phyloP scores from a whole-genome alignment of 2,329 filamentous ascomycete genomes.

The Nothomitra cinnamomea region DNA sequence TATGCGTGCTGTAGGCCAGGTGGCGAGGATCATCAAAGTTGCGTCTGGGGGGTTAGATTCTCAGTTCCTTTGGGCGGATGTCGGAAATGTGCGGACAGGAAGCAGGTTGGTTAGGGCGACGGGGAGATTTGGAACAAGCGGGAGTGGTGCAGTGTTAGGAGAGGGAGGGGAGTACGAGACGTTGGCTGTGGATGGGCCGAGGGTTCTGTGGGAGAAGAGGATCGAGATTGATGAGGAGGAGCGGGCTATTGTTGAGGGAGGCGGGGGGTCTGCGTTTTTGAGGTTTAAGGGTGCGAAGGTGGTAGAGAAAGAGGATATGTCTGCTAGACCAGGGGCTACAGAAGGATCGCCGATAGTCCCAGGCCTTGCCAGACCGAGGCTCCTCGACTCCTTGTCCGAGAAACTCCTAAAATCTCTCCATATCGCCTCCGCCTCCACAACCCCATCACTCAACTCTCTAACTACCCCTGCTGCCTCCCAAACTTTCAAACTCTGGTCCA shows the following conservation, averaged over 20 bases:
- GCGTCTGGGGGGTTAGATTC: slow-evolving; percentile 80
- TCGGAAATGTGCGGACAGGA: slow-evolving; percentile 38
- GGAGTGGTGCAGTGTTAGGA: slow-evolving; percentile 58
- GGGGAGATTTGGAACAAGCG: slow-evolving; percentile 46
- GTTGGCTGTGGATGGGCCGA: slow-evolving; percentile 66
- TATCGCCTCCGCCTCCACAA: too few species aligned
- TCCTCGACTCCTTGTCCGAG: slow-evolving; percentile 49
- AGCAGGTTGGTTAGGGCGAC: slow-evolving; percentile 36
- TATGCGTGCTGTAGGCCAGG: slow-evolving; percentile 61
- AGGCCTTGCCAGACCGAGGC: slow-evolving; percentile 37
- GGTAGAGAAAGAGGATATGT: slow-evolving; percentile 23
- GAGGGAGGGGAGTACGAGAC: slow-evolving; percentile 97
- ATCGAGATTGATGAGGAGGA: slow-evolving; percentile 44
- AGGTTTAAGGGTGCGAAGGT: slow-evolving; percentile 41
- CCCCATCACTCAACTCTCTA: too few species aligned
- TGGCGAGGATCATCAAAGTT: slow-evolving; percentile 89
- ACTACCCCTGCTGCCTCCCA: too few species aligned
- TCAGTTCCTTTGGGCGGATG: slow-evolving; percentile 62
- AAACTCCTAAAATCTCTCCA: slow-evolving; percentile 16
- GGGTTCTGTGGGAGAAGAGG: slow-evolving; percentile 49
- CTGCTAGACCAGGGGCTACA: slow-evolving; percentile 7
- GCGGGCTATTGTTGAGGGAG: slow-evolving; percentile 40
- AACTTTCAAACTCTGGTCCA: neutral
- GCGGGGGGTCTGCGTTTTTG: slow-evolving; percentile 63
- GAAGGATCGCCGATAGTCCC: slow-evolving; percentile 15